Conservation (phyloP, 495 filamentous ascomycete species). For the Tuber indicum region DNA sequence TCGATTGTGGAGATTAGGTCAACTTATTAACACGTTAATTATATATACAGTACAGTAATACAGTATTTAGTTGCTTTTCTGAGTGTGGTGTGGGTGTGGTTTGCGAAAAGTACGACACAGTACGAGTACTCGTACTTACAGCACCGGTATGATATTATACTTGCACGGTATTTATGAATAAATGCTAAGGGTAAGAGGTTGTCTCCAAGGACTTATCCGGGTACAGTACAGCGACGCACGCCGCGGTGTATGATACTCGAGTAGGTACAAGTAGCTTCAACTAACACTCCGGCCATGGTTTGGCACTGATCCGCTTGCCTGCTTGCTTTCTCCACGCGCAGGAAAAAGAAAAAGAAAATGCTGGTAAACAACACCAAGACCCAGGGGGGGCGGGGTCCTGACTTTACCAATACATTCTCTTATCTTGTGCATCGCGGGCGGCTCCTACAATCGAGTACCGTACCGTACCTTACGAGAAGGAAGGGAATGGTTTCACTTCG, state of each 20-base stretch:
- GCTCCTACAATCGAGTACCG: neutral
- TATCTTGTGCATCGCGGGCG: neutral
- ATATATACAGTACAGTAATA: too few species aligned
- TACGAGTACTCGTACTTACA: neutral
- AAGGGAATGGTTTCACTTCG: neutral
- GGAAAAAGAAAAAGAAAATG: neutral
- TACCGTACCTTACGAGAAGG: neutral
- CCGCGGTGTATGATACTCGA: neutral
- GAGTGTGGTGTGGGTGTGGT: neutral
- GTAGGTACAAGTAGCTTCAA: neutral
- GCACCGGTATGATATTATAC: neutral
- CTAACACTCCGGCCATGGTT: neutral
- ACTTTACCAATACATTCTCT: neutral
- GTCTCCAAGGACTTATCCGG: neutral
- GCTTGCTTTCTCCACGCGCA: neutral
- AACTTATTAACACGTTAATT: slow-evolving; percentile 1
- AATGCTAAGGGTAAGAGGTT: neutral
- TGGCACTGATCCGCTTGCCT: neutral
- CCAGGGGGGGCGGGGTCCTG: neutral
- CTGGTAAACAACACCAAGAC: neutral
- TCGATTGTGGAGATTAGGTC: neutral
- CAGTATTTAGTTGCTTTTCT: neutral
- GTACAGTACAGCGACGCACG: neutral
- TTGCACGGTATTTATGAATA: neutral
- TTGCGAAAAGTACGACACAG: neutral